Evolutionary conservation across 2,329 filamentous ascomycete genomes (phyloP).

Genomic region (Chaetomium globosum): DNA sequence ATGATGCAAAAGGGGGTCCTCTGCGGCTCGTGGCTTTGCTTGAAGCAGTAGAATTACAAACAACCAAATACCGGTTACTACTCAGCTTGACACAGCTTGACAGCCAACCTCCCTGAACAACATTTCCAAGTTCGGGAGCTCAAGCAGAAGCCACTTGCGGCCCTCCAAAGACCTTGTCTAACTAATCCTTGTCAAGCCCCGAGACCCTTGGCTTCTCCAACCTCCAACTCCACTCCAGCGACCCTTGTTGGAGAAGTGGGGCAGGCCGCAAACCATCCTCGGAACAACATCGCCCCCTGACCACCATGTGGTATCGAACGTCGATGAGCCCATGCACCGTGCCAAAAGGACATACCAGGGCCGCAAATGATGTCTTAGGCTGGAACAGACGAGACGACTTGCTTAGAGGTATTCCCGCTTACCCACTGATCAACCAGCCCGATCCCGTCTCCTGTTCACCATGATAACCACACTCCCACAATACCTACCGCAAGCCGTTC

Average conservation of each 20-base stretch:
- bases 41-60: neutral
- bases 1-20: neutral
- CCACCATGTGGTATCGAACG: neutral
- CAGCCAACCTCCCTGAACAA: neutral
- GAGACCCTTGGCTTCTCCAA: neutral
- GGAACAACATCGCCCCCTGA: neutral
- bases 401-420: neutral
- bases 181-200: neutral
- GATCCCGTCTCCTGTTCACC: neutral
- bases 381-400: too few relatives aligned
- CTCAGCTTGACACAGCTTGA: too few relatives aligned
- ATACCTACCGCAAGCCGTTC: neutral
- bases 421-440: neutral
- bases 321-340: neutral
- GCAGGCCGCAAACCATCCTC: neutral
- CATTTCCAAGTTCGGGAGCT: too few relatives aligned
- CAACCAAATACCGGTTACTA: neutral
- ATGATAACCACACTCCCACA: neutral
- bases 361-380: neutral
- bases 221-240: conserved; percentile 9
- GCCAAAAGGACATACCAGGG: neutral
- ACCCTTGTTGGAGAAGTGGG: conserved; percentile 8
- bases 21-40: neutral
- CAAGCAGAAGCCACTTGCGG: neutral
- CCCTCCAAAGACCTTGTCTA: neutral